Percentiles rank a stretch among this genome's conserved stretches.
phyloP scores from a whole-genome alignment of 2,329 filamentous ascomycete species.

The Ampelomyces quisqualis region DNA sequence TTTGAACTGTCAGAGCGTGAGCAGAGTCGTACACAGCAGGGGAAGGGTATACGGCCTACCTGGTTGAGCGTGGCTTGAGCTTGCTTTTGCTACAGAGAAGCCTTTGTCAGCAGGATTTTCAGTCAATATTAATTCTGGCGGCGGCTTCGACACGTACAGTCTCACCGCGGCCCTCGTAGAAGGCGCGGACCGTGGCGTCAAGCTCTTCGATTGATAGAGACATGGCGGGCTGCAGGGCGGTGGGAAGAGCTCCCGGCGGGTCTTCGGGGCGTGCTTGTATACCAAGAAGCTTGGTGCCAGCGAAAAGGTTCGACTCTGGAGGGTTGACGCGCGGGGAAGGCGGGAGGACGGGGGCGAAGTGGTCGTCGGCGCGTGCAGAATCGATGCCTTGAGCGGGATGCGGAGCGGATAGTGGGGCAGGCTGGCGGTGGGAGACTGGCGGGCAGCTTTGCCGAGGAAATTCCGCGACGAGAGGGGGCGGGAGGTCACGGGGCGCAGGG shows the following conservation, averaged over 20 bases:
- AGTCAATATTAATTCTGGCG: constrained; percentile 8
- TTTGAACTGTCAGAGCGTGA: constrained; percentile 71
- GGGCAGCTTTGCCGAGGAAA: constrained; percentile 19
- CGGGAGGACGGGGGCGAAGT: constrained; percentile 8
- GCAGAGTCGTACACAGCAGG: constrained; percentile 8
- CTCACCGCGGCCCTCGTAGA: constrained; percentile 95
- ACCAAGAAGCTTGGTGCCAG: constrained; percentile 21
- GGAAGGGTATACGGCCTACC: constrained; percentile 55
- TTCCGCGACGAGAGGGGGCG: constrained; percentile 3
- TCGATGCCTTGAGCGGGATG: constrained; percentile 32
- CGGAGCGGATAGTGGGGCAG: constrained; percentile 41
- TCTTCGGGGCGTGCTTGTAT: constrained; percentile 22
- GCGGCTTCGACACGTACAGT: constrained; percentile 61
- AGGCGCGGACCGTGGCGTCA: constrained; percentile 92
- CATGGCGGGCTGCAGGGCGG: constrained; percentile 50
- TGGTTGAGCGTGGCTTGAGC: constrained; percentile 91
- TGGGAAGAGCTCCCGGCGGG: constrained; percentile 40
- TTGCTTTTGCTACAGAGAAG: constrained; percentile 77
- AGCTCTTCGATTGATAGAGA: constrained; percentile 84
- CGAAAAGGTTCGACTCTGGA: constrained; percentile 7
- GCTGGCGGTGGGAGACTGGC: constrained; percentile 21
- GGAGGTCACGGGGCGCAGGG: constrained; percentile 9
- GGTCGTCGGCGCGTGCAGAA: constrained; percentile 20
- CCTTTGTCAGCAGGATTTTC: constrained; percentile 43
- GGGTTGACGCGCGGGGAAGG: constrained; percentile 14